These are phyloP conservation scores for Stylonectria norvegica DNA, from an alignment of 2,329 filamentous ascomycete species.

Conservation along the genomic window DNA sequence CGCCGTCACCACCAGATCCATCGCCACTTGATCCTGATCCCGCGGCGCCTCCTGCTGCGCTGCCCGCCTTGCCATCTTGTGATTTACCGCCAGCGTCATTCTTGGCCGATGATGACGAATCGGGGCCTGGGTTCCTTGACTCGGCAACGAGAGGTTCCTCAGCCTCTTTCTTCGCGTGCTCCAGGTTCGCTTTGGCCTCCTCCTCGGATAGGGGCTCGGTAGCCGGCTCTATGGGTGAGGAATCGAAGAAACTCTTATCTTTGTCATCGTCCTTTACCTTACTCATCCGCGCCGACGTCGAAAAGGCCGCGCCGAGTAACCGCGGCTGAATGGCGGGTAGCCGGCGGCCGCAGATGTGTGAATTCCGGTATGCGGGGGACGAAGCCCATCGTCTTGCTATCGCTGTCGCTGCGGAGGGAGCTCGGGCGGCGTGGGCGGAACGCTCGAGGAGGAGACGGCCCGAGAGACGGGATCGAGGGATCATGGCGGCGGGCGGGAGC, in stretches of 20 bases:
- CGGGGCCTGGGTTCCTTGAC: constrained; percentile 40
- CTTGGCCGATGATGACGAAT: constrained; percentile 45
- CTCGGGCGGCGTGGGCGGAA: constrained; percentile 27
- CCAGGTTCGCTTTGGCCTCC: constrained; percentile 49
- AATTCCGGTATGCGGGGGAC: constrained; percentile 26
- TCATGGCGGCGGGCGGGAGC: constrained; percentile 32
- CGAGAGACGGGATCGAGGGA: constrained; percentile 39
- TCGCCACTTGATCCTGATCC: constrained; percentile 49
- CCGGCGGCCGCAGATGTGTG: constrained; percentile 32
- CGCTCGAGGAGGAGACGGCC: constrained; percentile 39
- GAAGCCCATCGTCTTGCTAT: constrained; percentile 27
- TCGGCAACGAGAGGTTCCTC: constrained; percentile 48
- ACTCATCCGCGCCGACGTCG: constrained; percentile 32
- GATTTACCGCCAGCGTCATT: constrained; percentile 35
- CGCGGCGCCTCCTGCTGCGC: constrained; percentile 52
- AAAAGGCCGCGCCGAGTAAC: constrained; percentile 33
- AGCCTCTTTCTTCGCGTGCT: constrained; percentile 41
- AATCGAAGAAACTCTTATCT: constrained; percentile 51
- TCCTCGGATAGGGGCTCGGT: constrained; percentile 51
- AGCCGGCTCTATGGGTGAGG: constrained; percentile 36
- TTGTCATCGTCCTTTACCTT: constrained; percentile 38
- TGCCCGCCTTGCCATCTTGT: constrained; percentile 53
- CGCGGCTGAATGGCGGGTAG: constrained; percentile 29
- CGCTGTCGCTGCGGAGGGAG: constrained; percentile 21
- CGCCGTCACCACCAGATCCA: constrained; percentile 56